Conservation (phyloP, 108 stramenopile genomes). For the Cyclotella cryptica region DNA sequence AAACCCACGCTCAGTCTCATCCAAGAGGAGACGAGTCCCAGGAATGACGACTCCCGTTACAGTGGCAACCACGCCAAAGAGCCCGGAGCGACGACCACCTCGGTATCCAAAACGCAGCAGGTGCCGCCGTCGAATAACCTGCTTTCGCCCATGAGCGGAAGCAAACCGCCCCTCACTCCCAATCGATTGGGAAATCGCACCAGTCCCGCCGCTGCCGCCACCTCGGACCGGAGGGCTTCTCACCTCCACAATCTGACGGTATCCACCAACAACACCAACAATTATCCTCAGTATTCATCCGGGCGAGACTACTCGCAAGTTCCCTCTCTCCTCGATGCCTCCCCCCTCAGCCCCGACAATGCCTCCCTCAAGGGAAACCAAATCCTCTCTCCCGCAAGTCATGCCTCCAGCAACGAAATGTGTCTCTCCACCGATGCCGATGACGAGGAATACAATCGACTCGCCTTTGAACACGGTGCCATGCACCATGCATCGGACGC, state of each 20-base stretch:
- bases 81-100: not conserved
- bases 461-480: constrained; percentile 46
- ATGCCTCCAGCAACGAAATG: constrained; percentile 23
- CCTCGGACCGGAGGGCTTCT: not conserved
- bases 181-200: constrained; percentile 13
- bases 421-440: constrained; percentile 76
- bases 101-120: not conserved
- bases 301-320: not conserved
- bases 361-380: constrained; percentile 23
- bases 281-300: not conserved
- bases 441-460: constrained; percentile 76
- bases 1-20: constrained; percentile 37
- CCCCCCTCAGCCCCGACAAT: constrained; percentile 19
- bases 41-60: not conserved
- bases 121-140: not conserved
- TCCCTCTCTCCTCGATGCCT: constrained; percentile 9
- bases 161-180: constrained; percentile 44
- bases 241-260: not conserved
- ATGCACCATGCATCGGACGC: constrained; percentile 31
- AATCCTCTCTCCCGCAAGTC: not conserved
- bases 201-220: not conserved
- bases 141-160: constrained; percentile 45
- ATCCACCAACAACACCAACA: not conserved
- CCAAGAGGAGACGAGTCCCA: constrained; percentile 30
- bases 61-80: too few relatives aligned